phyloP scores from a whole-genome alignment of 306 rosid species.

The Vicia sativa region DNA sequence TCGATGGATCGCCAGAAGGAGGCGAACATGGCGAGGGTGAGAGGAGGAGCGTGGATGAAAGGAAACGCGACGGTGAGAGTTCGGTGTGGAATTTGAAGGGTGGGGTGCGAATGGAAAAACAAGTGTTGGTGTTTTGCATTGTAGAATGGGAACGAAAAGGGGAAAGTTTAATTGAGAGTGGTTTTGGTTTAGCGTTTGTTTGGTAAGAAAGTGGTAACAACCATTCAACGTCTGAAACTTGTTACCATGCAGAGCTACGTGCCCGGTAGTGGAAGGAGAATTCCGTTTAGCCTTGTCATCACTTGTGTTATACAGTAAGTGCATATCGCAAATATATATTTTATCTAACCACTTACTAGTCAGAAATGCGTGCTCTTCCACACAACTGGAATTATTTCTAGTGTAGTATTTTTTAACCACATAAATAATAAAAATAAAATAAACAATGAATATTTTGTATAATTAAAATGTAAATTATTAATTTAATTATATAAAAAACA shows the following conservation, averaged over 20 bases:
- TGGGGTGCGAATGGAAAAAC: constrained; percentile 21
- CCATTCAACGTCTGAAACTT: constrained; percentile 42
- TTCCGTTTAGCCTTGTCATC: neutral
- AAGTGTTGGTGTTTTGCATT: constrained; percentile 38
- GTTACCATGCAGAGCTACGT: constrained; percentile 3
- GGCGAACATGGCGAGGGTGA: constrained; percentile 56
- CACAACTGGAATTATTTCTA: too few species aligned
- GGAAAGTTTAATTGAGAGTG: constrained; percentile 8
- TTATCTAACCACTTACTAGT: too few species aligned
- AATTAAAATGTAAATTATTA: too few species aligned
- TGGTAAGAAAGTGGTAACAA: constrained; percentile 37
- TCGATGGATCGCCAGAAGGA: constrained; percentile 80
- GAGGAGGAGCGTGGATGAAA: constrained; percentile 31
- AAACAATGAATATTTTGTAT: too few species aligned
- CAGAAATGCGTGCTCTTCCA: too few species aligned
- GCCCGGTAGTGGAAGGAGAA: neutral
- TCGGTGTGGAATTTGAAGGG: constrained; percentile 2
- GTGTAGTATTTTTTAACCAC: too few species aligned
- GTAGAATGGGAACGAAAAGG: neutral
- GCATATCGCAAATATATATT: too few species aligned
- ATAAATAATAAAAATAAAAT: too few species aligned
- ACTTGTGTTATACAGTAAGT: too few species aligned
- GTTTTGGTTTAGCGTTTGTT: constrained; percentile 35
- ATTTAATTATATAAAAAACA: too few species aligned
- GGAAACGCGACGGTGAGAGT: neutral